These are phyloP conservation scores for Stemphylium lycopersici DNA, from an alignment of 2,329 filamentous ascomycete species.

Conservation along the genomic window DNA sequence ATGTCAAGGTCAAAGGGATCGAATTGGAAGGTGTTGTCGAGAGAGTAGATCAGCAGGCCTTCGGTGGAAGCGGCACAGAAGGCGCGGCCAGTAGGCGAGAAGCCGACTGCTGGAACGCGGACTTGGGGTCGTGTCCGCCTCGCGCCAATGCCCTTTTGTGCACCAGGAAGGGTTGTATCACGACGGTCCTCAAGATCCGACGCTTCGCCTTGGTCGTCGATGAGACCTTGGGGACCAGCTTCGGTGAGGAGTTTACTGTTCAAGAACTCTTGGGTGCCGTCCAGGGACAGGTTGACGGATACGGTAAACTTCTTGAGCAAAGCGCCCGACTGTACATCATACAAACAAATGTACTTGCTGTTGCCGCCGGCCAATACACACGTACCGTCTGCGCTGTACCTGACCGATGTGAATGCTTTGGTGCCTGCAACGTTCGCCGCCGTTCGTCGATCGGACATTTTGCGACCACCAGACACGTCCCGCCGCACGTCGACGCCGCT, in stretches of 20 bases:
- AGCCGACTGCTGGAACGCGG: slow-evolving; percentile 81
- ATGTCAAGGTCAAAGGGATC: slow-evolving; percentile 97
- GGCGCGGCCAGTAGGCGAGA: slow-evolving; percentile 84
- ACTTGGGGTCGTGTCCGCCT: slow-evolving; percentile 81
- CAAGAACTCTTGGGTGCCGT: slow-evolving; percentile 95
- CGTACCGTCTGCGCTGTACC: slow-evolving; percentile 89
- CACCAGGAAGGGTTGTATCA: slow-evolving; percentile 80
- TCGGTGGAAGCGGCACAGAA: slow-evolving; percentile 97
- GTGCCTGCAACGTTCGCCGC: slow-evolving; percentile 90
- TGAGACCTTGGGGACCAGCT: slow-evolving; percentile 80
- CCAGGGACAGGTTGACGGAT: slow-evolving; percentile 90
- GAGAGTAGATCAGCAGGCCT: slow-evolving; percentile 88
- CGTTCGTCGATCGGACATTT: slow-evolving; percentile 83
- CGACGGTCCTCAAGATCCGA: slow-evolving; percentile 87
- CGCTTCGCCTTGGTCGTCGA: slow-evolving; percentile 86
- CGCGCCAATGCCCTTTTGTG: slow-evolving; percentile 85
- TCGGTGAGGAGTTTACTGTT: slow-evolving; percentile 93
- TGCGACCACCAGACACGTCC: slow-evolving; percentile 91
- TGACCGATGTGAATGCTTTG: slow-evolving; percentile 86
- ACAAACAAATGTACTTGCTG: slow-evolving; percentile 98
- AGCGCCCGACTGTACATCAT: slow-evolving; percentile 91
- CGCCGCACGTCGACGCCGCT: slow-evolving; percentile 86
- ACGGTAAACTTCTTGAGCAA: slow-evolving; percentile 95
- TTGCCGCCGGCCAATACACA: slow-evolving; percentile 91
- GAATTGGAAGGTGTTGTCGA: slow-evolving; percentile 84